Conservation (phyloP, 495 filamentous ascomycete species). For the Penicillium antarcticum region DNA sequence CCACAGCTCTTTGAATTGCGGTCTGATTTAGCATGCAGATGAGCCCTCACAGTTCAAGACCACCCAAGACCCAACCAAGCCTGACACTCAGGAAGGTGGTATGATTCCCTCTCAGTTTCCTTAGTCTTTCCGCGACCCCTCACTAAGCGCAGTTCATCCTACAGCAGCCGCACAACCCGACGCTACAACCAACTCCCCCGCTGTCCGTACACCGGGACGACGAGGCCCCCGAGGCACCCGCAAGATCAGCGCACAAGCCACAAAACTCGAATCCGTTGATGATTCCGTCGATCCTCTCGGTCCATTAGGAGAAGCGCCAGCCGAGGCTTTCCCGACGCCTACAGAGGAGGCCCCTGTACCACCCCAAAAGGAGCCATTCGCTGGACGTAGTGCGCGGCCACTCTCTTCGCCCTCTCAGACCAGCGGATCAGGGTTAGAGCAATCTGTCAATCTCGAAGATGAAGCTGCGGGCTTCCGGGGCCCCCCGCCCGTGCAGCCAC, state of each 20-base stretch:
- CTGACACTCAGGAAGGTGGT: conserved; percentile 30
- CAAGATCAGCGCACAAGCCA: conserved; percentile 76
- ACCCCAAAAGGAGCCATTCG: conserved; percentile 78
- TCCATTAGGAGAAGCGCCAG: conserved; percentile 64
- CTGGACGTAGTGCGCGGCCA: conserved; percentile 55
- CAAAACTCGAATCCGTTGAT: conserved; percentile 81
- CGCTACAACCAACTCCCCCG: conserved; percentile 30
- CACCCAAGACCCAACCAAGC: conserved; percentile 23
- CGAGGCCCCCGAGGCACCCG: conserved; percentile 59
- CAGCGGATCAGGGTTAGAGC: conserved; percentile 50
- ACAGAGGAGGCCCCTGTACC: conserved; percentile 76
- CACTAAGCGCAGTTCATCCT: conserved; percentile 31
- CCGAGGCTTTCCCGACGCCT: conserved; percentile 34
- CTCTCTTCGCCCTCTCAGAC: conserved; percentile 46
- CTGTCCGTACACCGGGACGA: conserved; percentile 46
- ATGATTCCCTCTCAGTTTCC: conserved; percentile 9
- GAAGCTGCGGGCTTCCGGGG: conserved; percentile 61
- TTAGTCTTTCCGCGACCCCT: conserved; percentile 18
- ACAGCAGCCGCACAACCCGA: conserved; percentile 33
- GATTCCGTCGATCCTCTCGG: conserved; percentile 92
- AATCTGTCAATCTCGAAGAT: conserved; percentile 61
- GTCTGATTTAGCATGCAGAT: conserved; percentile 39
- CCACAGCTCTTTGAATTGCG: conserved; percentile 27
- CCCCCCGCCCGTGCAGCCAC: conserved; percentile 71
- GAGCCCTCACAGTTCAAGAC: conserved; percentile 53